Conservation (phyloP, 2,329 filamentous ascomycete genomes). For the Helotiales sp. region DNA sequence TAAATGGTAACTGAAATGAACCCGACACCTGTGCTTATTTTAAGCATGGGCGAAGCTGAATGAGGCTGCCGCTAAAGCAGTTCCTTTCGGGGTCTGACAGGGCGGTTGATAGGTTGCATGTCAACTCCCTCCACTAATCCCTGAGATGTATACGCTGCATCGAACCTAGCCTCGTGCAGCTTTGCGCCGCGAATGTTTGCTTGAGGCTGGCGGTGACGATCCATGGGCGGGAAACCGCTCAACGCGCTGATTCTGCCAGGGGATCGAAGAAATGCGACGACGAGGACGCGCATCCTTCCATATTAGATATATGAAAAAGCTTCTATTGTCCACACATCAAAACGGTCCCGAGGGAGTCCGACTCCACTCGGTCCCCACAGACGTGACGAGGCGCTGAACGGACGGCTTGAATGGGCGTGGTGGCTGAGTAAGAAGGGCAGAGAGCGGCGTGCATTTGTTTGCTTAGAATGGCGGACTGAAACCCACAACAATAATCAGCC, state of each 20-base stretch:
- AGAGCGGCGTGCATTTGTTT: not conserved
- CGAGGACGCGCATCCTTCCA: not conserved
- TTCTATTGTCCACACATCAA: not conserved
- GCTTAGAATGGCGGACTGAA: not conserved
- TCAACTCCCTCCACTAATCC: not conserved
- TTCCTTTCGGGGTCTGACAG: not conserved
- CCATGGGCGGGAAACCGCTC: not conserved
- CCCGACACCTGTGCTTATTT: slow-evolving; percentile 2
- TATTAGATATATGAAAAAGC: not conserved
- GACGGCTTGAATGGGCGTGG: not conserved
- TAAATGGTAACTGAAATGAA: slow-evolving; percentile 4
- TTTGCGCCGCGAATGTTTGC: not conserved
- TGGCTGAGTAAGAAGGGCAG: not conserved
- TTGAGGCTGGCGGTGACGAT: too few species aligned
- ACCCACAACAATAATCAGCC: not conserved
- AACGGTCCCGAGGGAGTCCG: not conserved
- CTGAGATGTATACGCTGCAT: not conserved
- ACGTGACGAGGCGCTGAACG: not conserved
- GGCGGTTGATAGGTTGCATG: not conserved
- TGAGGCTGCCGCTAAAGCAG: not conserved
- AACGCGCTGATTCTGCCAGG: not conserved
- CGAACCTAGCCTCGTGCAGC: not conserved
- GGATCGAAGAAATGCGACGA: not conserved
- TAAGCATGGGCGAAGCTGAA: slow-evolving; percentile 1
- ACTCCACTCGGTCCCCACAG: not conserved